A percentile compares a stretch with the other conserved stretches of the same genome.
Conservation (phyloP, 129 eudicot genomes). For the Flaveria linearis region DNA sequence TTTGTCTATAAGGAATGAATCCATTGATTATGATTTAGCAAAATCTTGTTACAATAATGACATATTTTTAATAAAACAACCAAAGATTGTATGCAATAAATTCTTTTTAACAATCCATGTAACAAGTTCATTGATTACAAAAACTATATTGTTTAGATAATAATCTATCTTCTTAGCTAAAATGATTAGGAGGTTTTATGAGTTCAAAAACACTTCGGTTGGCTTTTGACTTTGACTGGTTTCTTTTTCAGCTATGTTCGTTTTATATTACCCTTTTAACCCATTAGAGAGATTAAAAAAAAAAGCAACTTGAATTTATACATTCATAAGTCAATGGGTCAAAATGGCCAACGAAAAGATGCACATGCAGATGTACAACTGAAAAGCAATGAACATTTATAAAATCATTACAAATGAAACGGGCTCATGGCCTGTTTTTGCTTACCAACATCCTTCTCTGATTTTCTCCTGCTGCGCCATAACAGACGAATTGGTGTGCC, state of each 20-base stretch:
- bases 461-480: conserved; percentile 89
- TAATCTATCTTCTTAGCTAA: background rate
- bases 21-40: background rate
- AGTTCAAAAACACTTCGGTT: background rate
- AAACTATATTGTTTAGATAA: background rate
- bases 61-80: background rate
- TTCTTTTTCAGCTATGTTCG: background rate
- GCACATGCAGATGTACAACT: background rate
- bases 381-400: conserved; percentile 3
- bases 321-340: background rate
- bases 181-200: background rate
- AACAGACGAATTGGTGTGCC: conserved; percentile 96
- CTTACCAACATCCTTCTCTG: conserved; percentile 60
- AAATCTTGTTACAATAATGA: background rate
- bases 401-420: conserved; percentile 4
- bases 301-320: no score
- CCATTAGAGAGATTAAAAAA: background rate
- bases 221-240: background rate
- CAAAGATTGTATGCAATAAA: background rate
- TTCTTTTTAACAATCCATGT: background rate
- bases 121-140: background rate
- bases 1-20: background rate
- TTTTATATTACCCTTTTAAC: background rate
- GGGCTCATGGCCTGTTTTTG: background rate
- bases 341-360: background rate